phyloP scores from a whole-genome alignment of 2,329 filamentous ascomycete species.

The Aureobasidium sp. region DNA sequence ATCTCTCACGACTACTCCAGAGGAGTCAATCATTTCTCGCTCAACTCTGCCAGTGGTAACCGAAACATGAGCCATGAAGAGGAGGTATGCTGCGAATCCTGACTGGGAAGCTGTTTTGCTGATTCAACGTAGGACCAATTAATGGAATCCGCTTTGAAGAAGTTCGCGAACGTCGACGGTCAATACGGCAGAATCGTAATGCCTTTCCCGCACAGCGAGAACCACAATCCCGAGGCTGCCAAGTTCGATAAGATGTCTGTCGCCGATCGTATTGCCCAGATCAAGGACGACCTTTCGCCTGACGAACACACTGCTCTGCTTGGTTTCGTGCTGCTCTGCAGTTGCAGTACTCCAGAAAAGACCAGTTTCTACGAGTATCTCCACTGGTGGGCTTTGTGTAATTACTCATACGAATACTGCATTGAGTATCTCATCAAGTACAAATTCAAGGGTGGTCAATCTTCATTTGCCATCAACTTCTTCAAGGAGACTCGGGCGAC shows the following conservation, averaged over 20 bases:
- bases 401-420: conserved; percentile 23
- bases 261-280: conserved; percentile 27
- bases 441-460: conserved; percentile 25
- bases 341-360: conserved; percentile 17
- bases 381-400: conserved; percentile 28
- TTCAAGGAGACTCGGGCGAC: conserved; percentile 13
- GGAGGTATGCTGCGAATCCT: not conserved
- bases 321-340: conserved; percentile 21
- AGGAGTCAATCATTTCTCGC: conserved; percentile 7
- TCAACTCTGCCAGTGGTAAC: not conserved
- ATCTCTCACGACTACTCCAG: conserved; percentile 17
- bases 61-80: conserved; percentile 12
- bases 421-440: conserved; percentile 23
- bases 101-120: not conserved
- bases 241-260: conserved; percentile 27
- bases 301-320: conserved; percentile 24
- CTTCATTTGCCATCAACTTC: conserved; percentile 14
- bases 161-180: conserved; percentile 31
- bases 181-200: conserved; percentile 28
- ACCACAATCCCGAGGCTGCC: conserved; percentile 22
- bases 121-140: not conserved
- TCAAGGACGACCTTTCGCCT: conserved; percentile 20
- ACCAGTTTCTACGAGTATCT: conserved; percentile 27
- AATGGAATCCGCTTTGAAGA: conserved; percentile 19
- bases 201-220: conserved; percentile 33